These are phyloP conservation scores for Neophaeococcomyces aloes DNA, from an alignment of 2,329 filamentous ascomycete species.

Conservation along the genomic window DNA sequence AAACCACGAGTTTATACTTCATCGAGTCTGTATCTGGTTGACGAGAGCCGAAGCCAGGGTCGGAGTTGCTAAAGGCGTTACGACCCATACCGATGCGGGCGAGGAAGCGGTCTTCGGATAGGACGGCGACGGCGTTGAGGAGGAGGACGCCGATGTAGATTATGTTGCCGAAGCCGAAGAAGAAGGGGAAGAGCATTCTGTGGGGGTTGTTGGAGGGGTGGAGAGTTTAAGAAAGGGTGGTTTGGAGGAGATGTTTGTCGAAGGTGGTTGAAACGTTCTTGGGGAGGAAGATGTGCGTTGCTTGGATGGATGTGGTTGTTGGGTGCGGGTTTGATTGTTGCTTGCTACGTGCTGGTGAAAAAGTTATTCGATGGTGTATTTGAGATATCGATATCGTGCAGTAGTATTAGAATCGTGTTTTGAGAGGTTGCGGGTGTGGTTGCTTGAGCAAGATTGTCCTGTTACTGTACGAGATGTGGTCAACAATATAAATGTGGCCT, in stretches of 20 bases:
- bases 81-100: slow-evolving; percentile 48
- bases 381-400: no score
- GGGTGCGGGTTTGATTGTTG: no score
- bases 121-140: slow-evolving; percentile 84
- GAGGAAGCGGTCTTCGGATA: slow-evolving; percentile 91
- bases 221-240: no score
- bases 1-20: slow-evolving; percentile 75
- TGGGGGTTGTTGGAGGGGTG: no score
- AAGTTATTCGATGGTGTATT: no score
- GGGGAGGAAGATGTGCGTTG: no score
- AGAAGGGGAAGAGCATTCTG: slow-evolving; percentile 21
- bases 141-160: slow-evolving; percentile 54
- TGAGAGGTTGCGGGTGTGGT: no score
- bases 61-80: slow-evolving; percentile 29
- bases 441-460: slow-evolving; percentile 1
- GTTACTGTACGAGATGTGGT: not conserved
- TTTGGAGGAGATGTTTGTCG: no score
- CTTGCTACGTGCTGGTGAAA: no score
- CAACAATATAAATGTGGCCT: not conserved
- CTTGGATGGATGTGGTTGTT: no score
- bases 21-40: slow-evolving; percentile 60
- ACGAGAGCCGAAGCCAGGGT: slow-evolving; percentile 67
- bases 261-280: no score
- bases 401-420: no score
- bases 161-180: slow-evolving; percentile 20